Percentiles rank a stretch among this genome's conserved stretches.
These are phyloP conservation scores for Cryptococcus jaspeensis DNA, from an alignment of 1,284 basidiomycete genomes.

Conservation along the genomic window DNA sequence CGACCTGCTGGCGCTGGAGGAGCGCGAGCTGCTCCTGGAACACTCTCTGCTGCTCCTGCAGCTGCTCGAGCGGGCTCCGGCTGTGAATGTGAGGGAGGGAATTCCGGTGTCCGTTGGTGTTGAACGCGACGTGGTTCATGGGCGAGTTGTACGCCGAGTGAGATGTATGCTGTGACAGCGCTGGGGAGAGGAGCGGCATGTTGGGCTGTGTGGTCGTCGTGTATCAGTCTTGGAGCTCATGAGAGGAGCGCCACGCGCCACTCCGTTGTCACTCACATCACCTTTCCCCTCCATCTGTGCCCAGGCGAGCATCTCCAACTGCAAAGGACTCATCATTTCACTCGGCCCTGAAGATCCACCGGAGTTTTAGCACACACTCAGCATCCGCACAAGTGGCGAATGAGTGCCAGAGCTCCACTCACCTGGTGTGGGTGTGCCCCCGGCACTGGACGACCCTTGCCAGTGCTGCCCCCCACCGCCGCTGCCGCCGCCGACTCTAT, in stretches of 20 bases:
- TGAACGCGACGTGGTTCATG: conserved; percentile 20
- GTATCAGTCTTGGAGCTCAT: no score
- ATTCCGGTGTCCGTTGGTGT: conserved; percentile 1
- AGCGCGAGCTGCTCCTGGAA: conserved; percentile 45
- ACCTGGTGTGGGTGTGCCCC: conserved; percentile 43
- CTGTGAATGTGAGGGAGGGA: conserved; percentile 5
- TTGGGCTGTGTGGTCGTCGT: conserved; percentile 22
- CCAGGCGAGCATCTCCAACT: conserved; percentile 40
- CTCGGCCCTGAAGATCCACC: conserved; percentile 32
- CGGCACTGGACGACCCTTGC: conserved; percentile 10
- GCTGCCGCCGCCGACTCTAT: neutral
- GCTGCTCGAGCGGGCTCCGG: conserved; percentile 36
- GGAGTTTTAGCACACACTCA: no score
- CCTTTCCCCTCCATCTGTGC: conserved; percentile 33
- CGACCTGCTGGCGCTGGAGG: conserved; percentile 43
- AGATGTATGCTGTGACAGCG: conserved; percentile 30
- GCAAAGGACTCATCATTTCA: conserved; percentile 47
- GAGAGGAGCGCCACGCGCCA: neutral
- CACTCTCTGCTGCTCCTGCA: conserved; percentile 46
- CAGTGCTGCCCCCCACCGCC: conserved; percentile 7
- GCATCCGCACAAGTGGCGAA: no score
- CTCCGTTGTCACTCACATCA: conserved; percentile 28
- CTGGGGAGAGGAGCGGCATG: conserved; percentile 44
- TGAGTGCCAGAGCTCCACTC: conserved; percentile 5
- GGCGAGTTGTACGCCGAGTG: conserved; percentile 35